Base-by-base conservation (phyloP, 257 asterid genomes). In the Rubia yunnanensis region DNA sequence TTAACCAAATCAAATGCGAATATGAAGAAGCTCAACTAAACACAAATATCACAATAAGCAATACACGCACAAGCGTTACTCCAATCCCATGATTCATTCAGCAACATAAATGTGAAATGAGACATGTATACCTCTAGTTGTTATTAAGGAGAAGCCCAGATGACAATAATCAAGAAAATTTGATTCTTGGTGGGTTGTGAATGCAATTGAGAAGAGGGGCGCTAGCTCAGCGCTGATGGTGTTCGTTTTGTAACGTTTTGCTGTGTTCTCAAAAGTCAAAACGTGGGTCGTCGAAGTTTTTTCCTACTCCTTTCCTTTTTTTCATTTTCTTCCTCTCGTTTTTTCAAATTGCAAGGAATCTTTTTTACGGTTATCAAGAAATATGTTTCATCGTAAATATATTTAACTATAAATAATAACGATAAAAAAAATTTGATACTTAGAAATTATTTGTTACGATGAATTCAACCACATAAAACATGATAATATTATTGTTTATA, bases 221-320 rank as follows among this genome's bases (percentile, higher is more conserved):
- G 39, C 35, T 28, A 52, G 1, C 48, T 39, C 48, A 39, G 48
- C 48, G 52, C 15, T 7, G 54, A 5, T 30, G 69, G 27, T 64
- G 59, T 64, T 44, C 11, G 31, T 65, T 65, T 26, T 49, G 28
- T 17, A 48, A 48, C 60, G 69, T 48, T 31, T 56, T 44, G 52
- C 52, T 44, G 13, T 57, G 44, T 31, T 48, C 30, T 30, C 22
- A 48, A 46, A 65, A 65, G 69, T 65, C 69, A 48, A 48, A 48
- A 0, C 22, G 31, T 31, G 11, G 68, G 68, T 64, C 68, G 68
- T 44, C 44, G 67, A 15, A 63, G 30, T 22, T 32, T 39, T 27
- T 18, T 35, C 22, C 27, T 35, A 14, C 50, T 30, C 8, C 26
- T 26, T 44, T n/a, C 20, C 10, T 64, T 10, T 63, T 17, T 28